Conservation (phyloP, 106 monocot species). For the Platanthera guangdongensis region DNA sequence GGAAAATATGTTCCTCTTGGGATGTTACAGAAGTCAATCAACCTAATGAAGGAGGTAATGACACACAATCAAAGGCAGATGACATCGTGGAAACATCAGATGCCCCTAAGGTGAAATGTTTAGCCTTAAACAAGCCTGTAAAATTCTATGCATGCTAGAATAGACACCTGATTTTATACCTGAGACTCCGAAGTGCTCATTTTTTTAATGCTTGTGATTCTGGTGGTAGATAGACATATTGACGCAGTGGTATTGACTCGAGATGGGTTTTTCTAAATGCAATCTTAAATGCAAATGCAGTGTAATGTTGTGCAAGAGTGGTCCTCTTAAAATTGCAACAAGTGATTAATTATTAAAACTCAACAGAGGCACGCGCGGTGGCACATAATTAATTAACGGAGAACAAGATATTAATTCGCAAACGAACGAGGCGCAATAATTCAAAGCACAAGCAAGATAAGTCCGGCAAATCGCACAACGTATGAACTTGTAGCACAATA, state of each 20-base stretch:
- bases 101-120: not conserved
- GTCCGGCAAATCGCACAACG: no score
- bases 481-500: no score
- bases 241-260: not conserved
- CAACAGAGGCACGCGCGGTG: no score
- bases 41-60: conserved; percentile 11
- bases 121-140: not conserved
- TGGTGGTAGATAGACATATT: not conserved
- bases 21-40: conserved; percentile 9
- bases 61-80: not conserved
- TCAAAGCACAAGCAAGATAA: no score
- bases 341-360: no score
- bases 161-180: not conserved
- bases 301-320: no score
- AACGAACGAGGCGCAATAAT: no score
- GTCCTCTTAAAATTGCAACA: no score
- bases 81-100: not conserved
- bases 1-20: conserved; percentile 17
- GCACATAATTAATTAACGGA: no score
- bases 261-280: no score
- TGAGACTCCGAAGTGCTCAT: not conserved
- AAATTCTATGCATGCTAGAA: not conserved
- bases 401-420: no score
- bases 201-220: not conserved
- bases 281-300: no score